These are phyloP conservation scores for Astrothelium subdiscretum DNA, from an alignment of 495 filamentous ascomycete species.

Conservation along the genomic window DNA sequence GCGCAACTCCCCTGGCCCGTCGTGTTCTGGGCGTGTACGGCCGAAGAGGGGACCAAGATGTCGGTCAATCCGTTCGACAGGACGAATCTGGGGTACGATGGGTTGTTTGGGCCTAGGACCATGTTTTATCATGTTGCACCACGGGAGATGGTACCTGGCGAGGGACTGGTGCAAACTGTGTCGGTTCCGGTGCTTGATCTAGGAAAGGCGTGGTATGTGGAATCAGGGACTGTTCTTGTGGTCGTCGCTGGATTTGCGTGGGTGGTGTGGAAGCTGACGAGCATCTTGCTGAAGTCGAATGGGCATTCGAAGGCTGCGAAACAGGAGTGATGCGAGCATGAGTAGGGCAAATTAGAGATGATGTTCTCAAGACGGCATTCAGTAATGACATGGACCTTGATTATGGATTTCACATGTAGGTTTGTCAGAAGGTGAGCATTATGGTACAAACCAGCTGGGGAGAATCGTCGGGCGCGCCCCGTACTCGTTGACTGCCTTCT, in stretches of 20 bases:
- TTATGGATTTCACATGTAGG: too few relatives aligned
- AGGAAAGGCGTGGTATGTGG: conserved; percentile 46
- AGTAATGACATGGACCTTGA: too few relatives aligned
- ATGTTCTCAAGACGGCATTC: too few relatives aligned
- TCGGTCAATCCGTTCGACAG: conserved; percentile 76
- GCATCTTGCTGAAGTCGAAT: not conserved
- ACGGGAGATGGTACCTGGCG: conserved; percentile 14
- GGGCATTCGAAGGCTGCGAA: not conserved
- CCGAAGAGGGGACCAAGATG: conserved; percentile 61
- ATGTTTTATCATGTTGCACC: conserved; percentile 81
- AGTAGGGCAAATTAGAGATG: not conserved
- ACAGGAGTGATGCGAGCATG: not conserved
- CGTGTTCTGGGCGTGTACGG: conserved; percentile 86
- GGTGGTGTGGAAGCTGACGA: conserved; percentile 53
- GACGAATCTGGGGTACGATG: conserved; percentile 74
- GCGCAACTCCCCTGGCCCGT: conserved; percentile 57
- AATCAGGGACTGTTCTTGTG: conserved; percentile 55
- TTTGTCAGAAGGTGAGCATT: too few relatives aligned
- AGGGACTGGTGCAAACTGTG: conserved; percentile 45
- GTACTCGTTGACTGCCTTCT: too few relatives aligned
- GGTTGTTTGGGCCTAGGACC: conserved; percentile 64
- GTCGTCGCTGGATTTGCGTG: conserved; percentile 65
- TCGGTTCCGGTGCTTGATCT: conserved; percentile 67
- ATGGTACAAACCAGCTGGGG: too few relatives aligned
- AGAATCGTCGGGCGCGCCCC: too few relatives aligned